Conservation (phyloP, 2,329 filamentous ascomycete species). For the Fusarium illudens region DNA sequence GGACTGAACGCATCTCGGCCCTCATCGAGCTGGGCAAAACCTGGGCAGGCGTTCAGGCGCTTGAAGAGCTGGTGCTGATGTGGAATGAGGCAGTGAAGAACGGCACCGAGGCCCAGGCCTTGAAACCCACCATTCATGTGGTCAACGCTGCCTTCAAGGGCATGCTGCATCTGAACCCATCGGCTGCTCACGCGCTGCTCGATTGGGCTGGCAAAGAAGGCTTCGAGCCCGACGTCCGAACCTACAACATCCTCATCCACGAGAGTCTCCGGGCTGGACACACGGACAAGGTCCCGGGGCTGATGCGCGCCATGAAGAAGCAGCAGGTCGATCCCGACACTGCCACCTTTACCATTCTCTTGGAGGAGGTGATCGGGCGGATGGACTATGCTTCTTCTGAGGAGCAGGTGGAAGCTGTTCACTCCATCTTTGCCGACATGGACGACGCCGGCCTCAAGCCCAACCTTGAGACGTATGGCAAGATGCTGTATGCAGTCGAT, state of each 20-base stretch:
- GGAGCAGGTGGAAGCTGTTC: slow-evolving; percentile 62
- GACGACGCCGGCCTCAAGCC: slow-evolving; percentile 63
- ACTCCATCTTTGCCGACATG: slow-evolving; percentile 66
- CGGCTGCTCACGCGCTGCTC: slow-evolving; percentile 63
- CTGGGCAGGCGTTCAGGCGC: slow-evolving; percentile 66
- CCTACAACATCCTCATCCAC: slow-evolving; percentile 75
- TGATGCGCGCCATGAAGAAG: slow-evolving; percentile 68
- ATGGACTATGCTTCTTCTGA: slow-evolving; percentile 51
- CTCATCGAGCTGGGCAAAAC: slow-evolving; percentile 65
- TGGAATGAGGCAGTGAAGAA: slow-evolving; percentile 60
- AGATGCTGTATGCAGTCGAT: slow-evolving; percentile 68
- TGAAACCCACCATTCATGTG: slow-evolving; percentile 68
- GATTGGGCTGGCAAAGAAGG: slow-evolving; percentile 65
- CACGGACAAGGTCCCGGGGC: slow-evolving; percentile 55
- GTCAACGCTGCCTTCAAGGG: slow-evolving; percentile 77
- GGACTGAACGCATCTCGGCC: slow-evolving; percentile 75
- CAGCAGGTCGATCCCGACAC: slow-evolving; percentile 66
- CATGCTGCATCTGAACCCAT: slow-evolving; percentile 61
- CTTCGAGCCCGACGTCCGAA: slow-evolving; percentile 64
- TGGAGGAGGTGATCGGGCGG: slow-evolving; percentile 64
- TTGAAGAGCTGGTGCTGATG: slow-evolving; percentile 70
- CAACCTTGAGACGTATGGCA: slow-evolving; percentile 71
- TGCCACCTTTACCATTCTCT: slow-evolving; percentile 77
- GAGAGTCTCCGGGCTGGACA: slow-evolving; percentile 62
- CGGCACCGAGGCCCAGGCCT: slow-evolving; percentile 44